These are phyloP conservation scores for Hordeum pubiflorum DNA, from an alignment of 202 grass and related monocot species.

Conservation along the genomic window DNA sequence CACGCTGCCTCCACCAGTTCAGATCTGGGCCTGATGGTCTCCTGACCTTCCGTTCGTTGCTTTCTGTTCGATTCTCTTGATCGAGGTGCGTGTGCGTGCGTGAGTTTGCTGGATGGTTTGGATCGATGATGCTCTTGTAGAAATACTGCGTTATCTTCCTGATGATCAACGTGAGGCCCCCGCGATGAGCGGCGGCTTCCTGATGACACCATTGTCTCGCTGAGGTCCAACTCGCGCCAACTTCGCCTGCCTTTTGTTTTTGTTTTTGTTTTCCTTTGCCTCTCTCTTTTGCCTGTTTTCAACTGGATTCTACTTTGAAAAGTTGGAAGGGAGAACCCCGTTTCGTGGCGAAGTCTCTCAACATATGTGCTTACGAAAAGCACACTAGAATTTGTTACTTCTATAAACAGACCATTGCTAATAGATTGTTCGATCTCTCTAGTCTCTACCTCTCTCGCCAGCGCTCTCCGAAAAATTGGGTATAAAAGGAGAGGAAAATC, in stretches of 20 bases:
- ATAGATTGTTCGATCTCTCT: background rate
- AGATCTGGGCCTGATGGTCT: background rate
- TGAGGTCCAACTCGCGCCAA: conserved; percentile 35
- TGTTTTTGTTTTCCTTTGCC: background rate
- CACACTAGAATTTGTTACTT: background rate
- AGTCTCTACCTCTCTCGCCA: background rate
- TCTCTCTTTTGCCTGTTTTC: background rate
- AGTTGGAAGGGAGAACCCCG: background rate
- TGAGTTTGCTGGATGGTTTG: background rate
- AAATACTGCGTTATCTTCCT: conserved; percentile 78
- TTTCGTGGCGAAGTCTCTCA: background rate
- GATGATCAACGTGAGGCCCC: conserved; percentile 19
- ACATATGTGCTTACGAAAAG: background rate
- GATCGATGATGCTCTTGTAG: conserved; percentile 61
- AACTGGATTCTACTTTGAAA: background rate
- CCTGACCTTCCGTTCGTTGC: background rate
- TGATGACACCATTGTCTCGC: conserved; percentile 50
- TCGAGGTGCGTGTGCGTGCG: too few species aligned
- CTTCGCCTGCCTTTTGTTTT: background rate
- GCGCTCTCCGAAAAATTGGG: background rate
- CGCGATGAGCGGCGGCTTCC: conserved; percentile 26
- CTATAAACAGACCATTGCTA: too few species aligned
- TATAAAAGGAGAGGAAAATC: background rate
- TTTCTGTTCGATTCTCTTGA: background rate
- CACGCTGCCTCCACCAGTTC: background rate